These are phyloP conservation scores for Solanum chmielewskii DNA, from an alignment of 257 asterid species.

Conservation along the genomic window DNA sequence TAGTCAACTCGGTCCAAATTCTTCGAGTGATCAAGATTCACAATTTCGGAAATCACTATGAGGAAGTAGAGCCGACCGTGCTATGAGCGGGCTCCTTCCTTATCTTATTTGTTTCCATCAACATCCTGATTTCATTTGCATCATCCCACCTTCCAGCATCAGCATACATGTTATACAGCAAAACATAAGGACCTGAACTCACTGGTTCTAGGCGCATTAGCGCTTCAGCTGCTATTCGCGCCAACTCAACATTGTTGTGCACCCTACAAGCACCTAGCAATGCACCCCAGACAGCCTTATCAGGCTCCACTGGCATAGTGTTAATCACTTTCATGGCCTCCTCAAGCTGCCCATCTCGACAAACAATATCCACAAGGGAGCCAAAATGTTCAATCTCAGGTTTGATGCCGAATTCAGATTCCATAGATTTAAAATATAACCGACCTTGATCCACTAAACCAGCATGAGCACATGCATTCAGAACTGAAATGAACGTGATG, in stretches of 20 bases:
- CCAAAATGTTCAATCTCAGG: slow-evolving; percentile 71
- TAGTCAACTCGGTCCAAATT: background rate
- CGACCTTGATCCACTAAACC: slow-evolving; percentile 64
- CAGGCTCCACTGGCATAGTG: slow-evolving; percentile 56
- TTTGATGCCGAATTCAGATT: slow-evolving; percentile 49
- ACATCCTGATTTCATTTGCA: slow-evolving; percentile 53
- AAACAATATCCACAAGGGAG: slow-evolving; percentile 68
- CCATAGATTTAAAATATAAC: slow-evolving; percentile 54
- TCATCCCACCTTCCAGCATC: slow-evolving; percentile 71
- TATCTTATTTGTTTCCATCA: slow-evolving; percentile 46
- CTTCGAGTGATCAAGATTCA: background rate
- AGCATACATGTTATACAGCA: slow-evolving; percentile 58
- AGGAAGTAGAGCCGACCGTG: slow-evolving; percentile 32
- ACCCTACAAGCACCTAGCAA: slow-evolving; percentile 65
- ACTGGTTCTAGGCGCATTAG: slow-evolving; percentile 64
- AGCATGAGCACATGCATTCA: slow-evolving; percentile 75
- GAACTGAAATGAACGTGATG: slow-evolving; percentile 66
- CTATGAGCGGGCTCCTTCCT: slow-evolving; percentile 58
- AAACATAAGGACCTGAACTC: slow-evolving; percentile 63
- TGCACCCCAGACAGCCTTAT: slow-evolving; percentile 87
- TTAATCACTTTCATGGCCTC: slow-evolving; percentile 58
- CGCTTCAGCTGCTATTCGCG: slow-evolving; percentile 57
- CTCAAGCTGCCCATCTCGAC: slow-evolving; percentile 52
- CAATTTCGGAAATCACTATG: background rate
- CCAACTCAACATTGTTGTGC: slow-evolving; percentile 53